These are phyloP conservation scores for Colletotrichum abscissum DNA, from an alignment of 2,329 filamentous ascomycete genomes.

Conservation along the genomic window DNA sequence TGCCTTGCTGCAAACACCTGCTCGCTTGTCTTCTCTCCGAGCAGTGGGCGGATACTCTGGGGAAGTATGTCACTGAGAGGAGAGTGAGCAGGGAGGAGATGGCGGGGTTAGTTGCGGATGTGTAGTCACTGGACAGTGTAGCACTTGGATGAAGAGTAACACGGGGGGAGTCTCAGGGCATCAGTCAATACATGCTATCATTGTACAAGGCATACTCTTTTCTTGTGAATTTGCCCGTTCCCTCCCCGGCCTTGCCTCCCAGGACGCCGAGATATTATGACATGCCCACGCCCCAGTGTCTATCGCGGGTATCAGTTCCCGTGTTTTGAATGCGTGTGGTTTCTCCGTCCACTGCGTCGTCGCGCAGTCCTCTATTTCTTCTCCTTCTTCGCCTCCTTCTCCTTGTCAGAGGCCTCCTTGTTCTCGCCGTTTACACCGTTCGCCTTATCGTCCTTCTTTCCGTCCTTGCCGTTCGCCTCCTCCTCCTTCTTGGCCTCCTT, in stretches of 20 bases:
- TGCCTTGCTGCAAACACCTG: conserved; percentile 86
- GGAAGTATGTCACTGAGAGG: conserved; percentile 64
- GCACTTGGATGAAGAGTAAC: not conserved
- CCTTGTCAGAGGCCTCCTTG: conserved; percentile 62
- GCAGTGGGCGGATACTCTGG: conserved; percentile 69
- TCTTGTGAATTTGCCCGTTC: conserved; percentile 27
- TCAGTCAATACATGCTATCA: conserved; percentile 34
- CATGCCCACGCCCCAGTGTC: conserved; percentile 31
- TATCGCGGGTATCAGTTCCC: conserved; percentile 35
- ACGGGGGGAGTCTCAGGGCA: not conserved
- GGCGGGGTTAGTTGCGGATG: conserved; percentile 73
- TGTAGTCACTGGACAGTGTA: conserved; percentile 39
- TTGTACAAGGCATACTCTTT: conserved; percentile 34
- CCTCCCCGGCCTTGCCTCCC: conserved; percentile 24
- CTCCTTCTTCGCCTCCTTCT: conserved; percentile 64
- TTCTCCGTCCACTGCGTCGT: conserved; percentile 8
- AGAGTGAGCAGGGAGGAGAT: conserved; percentile 72
- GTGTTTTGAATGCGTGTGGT: conserved; percentile 13
- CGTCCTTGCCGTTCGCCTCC: conserved; percentile 69
- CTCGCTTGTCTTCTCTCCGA: conserved; percentile 84
- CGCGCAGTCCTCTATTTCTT: conserved; percentile 48
- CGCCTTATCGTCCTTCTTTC: conserved; percentile 64
- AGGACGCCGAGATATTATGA: conserved; percentile 36
- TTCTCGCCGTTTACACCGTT: conserved; percentile 54
- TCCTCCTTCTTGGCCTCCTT: conserved; percentile 88